A percentile compares a stretch with the other conserved stretches of the same genome.
Evolutionary conservation across 1,139 yeast genomes (phyloP).

Genomic region (Lodderomyces margitis): DNA sequence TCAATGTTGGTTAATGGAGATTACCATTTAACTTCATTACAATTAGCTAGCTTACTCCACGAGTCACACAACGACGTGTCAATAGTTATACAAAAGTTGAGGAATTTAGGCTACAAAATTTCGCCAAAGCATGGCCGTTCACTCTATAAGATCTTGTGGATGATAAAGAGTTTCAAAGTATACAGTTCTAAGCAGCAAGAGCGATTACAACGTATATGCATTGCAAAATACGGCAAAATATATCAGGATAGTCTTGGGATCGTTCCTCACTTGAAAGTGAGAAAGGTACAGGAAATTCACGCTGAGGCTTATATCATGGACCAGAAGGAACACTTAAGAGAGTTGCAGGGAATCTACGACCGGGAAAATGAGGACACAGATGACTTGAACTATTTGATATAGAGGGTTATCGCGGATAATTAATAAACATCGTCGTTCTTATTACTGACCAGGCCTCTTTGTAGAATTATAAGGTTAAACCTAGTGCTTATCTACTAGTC

Average conservation of each 20-base stretch:
- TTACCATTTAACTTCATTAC: constrained; percentile 9
- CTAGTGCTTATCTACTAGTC: no score
- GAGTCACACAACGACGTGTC: constrained; percentile 8
- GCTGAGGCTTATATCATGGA: not conserved
- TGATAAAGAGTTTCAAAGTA: not conserved
- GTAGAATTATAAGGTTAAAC: no score
- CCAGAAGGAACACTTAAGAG: not conserved
- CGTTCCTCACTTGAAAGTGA: not conserved
- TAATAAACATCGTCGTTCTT: no score
- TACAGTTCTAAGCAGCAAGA: not conserved
- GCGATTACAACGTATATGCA: not conserved
- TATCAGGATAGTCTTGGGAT: not conserved
- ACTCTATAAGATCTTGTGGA: not conserved
- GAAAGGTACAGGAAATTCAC: not conserved
- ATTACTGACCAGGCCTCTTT: no score
- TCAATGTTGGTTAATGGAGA: constrained; percentile 6
- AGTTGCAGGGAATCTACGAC: not conserved
- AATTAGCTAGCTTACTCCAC: constrained; percentile 7
- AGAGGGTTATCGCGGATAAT: no score
- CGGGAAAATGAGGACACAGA: not conserved
- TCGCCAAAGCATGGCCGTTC: not conserved
- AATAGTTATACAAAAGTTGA: constrained; percentile 6
- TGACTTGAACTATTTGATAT: not conserved
- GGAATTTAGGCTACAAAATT: constrained; percentile 7
- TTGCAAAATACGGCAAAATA: constrained; percentile 3